Evolutionary conservation across 1,284 basidiomycete genomes (phyloP).

Genomic region (Apiotrichum porosum): DNA sequence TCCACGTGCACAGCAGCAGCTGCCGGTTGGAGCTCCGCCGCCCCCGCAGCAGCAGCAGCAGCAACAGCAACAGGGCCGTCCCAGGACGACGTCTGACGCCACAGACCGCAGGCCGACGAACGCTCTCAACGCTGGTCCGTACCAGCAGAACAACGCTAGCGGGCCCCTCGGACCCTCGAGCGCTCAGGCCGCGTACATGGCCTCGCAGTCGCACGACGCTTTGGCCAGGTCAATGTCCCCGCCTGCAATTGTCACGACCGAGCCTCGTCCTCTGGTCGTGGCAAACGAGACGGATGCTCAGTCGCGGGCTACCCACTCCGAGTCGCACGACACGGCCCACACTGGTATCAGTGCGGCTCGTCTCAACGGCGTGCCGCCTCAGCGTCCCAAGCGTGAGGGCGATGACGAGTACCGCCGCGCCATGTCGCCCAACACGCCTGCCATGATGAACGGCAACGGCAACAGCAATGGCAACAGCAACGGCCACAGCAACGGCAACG

Average conservation of each 20-base stretch:
- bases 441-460: slow-evolving; percentile 2
- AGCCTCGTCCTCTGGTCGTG: slow-evolving; percentile 18
- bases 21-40: background rate
- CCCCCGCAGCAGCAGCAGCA: background rate
- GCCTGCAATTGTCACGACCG: slow-evolving; percentile 8
- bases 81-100: slow-evolving; percentile 17
- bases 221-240: slow-evolving; percentile 28
- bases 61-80: background rate
- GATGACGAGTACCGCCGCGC: slow-evolving; percentile 54
- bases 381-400: slow-evolving; percentile 62
- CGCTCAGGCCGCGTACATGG: slow-evolving; percentile 5
- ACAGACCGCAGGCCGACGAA: slow-evolving; percentile 10
- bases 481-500: background rate
- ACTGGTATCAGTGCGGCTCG: slow-evolving; percentile 51
- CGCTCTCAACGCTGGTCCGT: background rate
- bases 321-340: slow-evolving; percentile 16
- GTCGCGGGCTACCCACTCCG: slow-evolving; percentile 4
- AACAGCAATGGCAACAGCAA: slow-evolving; percentile 1
- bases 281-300: slow-evolving; percentile 15
- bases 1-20: background rate
- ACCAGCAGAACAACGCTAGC: background rate
- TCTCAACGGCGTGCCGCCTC: slow-evolving; percentile 52
- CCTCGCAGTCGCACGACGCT: slow-evolving; percentile 31
- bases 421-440: slow-evolving; percentile 40
- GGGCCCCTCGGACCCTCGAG: slow-evolving; percentile 1